Conservation (phyloP, 306 rosid species). For the Spatholobus suberectus region DNA sequence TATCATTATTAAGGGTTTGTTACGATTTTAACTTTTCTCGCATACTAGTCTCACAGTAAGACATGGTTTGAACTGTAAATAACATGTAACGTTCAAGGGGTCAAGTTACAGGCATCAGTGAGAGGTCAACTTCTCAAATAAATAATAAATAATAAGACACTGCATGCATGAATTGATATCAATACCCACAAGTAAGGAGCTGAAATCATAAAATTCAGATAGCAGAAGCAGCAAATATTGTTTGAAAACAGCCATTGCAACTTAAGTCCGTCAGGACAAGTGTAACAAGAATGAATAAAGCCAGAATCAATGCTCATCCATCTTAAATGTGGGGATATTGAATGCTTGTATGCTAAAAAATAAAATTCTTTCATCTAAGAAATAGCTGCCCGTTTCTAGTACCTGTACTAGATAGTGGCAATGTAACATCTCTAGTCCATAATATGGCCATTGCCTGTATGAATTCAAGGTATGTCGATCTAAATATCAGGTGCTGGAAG, state of each 20-base stretch:
- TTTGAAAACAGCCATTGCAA: slow-evolving; percentile 26
- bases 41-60: not conserved
- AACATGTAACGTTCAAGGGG: slow-evolving; percentile 41
- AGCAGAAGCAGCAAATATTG: slow-evolving; percentile 44
- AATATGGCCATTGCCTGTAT: not conserved
- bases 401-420: not conserved
- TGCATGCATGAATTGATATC: not conserved
- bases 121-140: not conserved
- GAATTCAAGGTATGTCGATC: not conserved
- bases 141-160: not conserved
- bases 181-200: slow-evolving; percentile 53
- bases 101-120: slow-evolving; percentile 60
- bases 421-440: not conserved
- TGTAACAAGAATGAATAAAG: slow-evolving; percentile 23
- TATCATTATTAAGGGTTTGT: not conserved
- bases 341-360: not conserved
- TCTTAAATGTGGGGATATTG: slow-evolving; percentile 5
- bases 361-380: not conserved
- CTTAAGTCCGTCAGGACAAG: not conserved
- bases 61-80: not conserved
- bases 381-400: not conserved
- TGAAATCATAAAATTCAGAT: slow-evolving; percentile 57
- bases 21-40: not conserved
- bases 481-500: slow-evolving; percentile 6
- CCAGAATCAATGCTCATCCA: not conserved